Conservation (phyloP, 331 rosid genomes). For the Saraca asoca region DNA sequence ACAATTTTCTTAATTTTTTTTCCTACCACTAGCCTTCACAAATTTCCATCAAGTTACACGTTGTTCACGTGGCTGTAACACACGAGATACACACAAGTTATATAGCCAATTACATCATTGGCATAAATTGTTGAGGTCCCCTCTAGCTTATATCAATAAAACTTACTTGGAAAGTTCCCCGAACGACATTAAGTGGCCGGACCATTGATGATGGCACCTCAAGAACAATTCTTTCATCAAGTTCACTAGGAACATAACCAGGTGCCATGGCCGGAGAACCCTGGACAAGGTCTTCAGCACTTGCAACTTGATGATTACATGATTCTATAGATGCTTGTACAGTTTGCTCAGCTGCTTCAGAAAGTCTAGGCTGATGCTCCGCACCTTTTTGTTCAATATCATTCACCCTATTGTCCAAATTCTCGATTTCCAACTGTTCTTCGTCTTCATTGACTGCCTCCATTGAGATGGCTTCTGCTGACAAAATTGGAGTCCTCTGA, state of each 20-base stretch:
- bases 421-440: constrained; percentile 64
- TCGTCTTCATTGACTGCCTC: constrained; percentile 68
- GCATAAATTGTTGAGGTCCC: constrained; percentile 18
- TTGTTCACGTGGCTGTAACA: constrained; percentile 5
- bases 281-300: constrained; percentile 56
- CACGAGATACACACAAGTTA: not conserved
- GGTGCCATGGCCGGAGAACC: constrained; percentile 65
- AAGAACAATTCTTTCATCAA: constrained; percentile 86
- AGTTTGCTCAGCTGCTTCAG: constrained; percentile 53
- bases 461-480: constrained; percentile 75
- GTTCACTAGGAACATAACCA: constrained; percentile 86
- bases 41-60: not conserved
- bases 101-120: not conserved
- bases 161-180: constrained; percentile 95
- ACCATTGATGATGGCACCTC: constrained; percentile 95
- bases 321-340: constrained; percentile 49
- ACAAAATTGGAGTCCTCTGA: constrained; percentile 63
- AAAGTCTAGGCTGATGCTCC: constrained; percentile 43
- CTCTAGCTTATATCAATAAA: constrained; percentile 22
- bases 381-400: constrained; percentile 45
- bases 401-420: constrained; percentile 50
- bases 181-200: constrained; percentile 78
- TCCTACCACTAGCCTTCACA: constrained; percentile 9
- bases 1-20: not conserved
- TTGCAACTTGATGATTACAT: constrained; percentile 49